Evolutionary conservation across 2,329 filamentous ascomycete genomes (phyloP).

Genomic region (Dactylonectria estremocensis): DNA sequence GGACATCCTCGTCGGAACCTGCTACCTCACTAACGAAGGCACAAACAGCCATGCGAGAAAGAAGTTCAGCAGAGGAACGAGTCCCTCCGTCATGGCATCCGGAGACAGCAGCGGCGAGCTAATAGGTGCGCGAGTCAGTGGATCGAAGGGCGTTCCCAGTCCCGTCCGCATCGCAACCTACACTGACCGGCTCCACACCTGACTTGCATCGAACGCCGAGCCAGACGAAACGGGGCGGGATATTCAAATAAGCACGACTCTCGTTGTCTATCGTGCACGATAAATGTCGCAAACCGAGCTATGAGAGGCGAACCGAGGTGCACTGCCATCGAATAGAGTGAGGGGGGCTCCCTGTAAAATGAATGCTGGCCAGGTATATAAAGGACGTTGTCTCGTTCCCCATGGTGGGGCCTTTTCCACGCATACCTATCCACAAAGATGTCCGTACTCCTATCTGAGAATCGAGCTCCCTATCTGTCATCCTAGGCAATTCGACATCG

Average conservation of each 20-base stretch:
- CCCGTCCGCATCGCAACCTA: constrained; percentile 2
- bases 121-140: constrained; percentile 9
- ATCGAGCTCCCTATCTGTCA: neutral
- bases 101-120: neutral
- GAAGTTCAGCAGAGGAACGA: neutral
- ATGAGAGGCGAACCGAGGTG: constrained; percentile 5
- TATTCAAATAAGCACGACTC: constrained; percentile 4
- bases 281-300: constrained; percentile 3
- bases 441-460: neutral
- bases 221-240: constrained; percentile 3
- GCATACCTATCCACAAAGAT: too few relatives aligned
- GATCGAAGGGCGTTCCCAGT: neutral
- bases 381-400: neutral
- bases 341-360: neutral
- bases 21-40: constrained; percentile 5
- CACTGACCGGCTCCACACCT: constrained; percentile 15
- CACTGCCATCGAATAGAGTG: neutral
- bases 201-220: constrained; percentile 9
- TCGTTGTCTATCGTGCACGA: neutral
- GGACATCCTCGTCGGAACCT: neutral
- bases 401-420: neutral
- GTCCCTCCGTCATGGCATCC: constrained; percentile 5
- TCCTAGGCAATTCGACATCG: neutral
- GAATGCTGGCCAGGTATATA: neutral
- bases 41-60: neutral